phyloP scores from a whole-genome alignment of 164 flowering plant species.

The Chimonanthus salicifolius region DNA sequence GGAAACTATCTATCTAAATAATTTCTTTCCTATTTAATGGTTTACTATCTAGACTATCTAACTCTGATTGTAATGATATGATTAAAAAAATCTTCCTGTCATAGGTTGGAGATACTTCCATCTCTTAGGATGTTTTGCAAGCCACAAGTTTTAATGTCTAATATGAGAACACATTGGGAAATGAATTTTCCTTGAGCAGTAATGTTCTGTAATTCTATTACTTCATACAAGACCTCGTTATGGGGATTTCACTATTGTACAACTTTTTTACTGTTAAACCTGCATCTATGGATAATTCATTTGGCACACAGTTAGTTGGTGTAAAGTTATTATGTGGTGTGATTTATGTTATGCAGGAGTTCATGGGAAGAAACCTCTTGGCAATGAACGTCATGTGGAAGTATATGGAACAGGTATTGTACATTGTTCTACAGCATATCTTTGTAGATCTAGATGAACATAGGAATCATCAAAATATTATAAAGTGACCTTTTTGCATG shows the following conservation, averaged over 20 bases:
- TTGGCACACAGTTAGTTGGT: background rate
- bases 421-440: constrained; percentile 5
- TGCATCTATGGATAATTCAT: background rate
- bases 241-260: background rate
- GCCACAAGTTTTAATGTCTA: background rate
- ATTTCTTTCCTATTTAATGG: too few species aligned
- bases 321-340: background rate
- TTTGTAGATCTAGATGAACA: background rate
- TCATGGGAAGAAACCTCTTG: constrained; percentile 92
- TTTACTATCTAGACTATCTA: background rate
- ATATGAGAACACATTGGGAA: background rate
- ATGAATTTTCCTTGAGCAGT: background rate
- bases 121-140: background rate
- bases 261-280: background rate
- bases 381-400: constrained; percentile 99
- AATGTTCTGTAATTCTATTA: background rate
- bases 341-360: constrained; percentile 52
- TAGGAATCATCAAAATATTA: background rate
- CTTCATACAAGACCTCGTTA: background rate
- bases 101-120: background rate
- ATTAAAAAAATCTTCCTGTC: background rate
- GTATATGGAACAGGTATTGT: constrained; percentile 83
- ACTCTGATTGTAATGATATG: background rate
- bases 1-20: too few species aligned
- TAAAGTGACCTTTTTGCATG: background rate